Evolutionary conservation across 805 yeast species (phyloP), one percentile per base, ranked within the genome.

Genomic region (Ogataea kodamae): DNA sequence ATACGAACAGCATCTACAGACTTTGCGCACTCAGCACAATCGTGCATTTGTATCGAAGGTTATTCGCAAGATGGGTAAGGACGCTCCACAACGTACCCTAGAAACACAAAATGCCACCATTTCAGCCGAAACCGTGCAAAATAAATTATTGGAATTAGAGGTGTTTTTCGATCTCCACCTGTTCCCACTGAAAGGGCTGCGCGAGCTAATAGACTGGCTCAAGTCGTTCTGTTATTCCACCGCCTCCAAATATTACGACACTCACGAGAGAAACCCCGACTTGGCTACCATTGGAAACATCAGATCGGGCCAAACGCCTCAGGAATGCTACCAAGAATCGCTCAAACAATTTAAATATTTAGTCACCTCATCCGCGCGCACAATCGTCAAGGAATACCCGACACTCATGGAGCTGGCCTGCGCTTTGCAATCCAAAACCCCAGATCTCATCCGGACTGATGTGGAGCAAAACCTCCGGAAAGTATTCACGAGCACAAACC

Each of bases 201-300:
- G 54, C 28, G 84, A 78, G 30, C 56, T 72, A 1, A 35, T 65
- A 1, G 65, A 59, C 4, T 77, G 85, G 77, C 49, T 80, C 10
- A 69, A 64, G 28, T 70, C 79, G 10, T 67, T 79, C 42, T 62
- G 83, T 0, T 72, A 76, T 44, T 66, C 86, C 0, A 65, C 81
- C 5, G 66, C 77, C 0, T 52, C 59, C 10, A 61, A 74, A 9
- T 49, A 76, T 18, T 74, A 74, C 54, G 87, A 80, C 48, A 73
- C 73, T 14, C 57, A 58, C 22, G 70, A 75, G 40, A 56, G 86
- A 42, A 72, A 76, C 49, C 63, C 66, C 37, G 71, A 70, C 22
- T 64, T 76, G 35, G 68, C 81, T 1, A 76, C 74, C 43, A 55
- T 81, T 6, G 78, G 79, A 4, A 60, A 55, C 2, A 67, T 78